A percentile compares a stretch with the other conserved stretches of the same genome.
phyloP scores from a whole-genome alignment of 805 yeast species.

The Metschnikowia sp. region DNA sequence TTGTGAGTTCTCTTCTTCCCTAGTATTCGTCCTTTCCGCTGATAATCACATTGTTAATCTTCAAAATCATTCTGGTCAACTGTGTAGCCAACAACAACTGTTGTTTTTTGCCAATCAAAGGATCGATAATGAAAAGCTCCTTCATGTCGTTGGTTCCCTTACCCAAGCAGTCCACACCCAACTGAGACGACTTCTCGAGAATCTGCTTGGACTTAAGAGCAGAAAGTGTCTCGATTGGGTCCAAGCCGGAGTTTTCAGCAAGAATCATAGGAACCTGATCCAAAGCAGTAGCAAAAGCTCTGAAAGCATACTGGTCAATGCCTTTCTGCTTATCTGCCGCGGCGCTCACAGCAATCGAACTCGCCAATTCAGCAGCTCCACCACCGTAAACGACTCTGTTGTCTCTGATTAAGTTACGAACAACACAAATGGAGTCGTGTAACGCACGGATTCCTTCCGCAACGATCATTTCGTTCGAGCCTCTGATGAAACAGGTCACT shows the following conservation, averaged over 20 bases:
- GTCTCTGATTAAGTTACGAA: conserved; percentile 89
- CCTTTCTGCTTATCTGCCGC: conserved; percentile 93
- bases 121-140: conserved; percentile 91
- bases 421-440: conserved; percentile 96
- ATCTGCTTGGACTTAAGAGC: conserved; percentile 81
- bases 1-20: conserved; percentile 1
- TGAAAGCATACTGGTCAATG: conserved; percentile 95
- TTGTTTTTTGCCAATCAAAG: conserved; percentile 95
- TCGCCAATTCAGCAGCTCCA: conserved; percentile 95
- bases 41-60: conserved; percentile 93
- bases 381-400: conserved; percentile 98
- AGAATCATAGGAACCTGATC: conserved; percentile 91
- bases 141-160: conserved; percentile 89
- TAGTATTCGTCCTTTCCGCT: conserved; percentile 77
- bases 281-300: conserved; percentile 88
- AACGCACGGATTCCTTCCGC: conserved; percentile 96
- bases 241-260: conserved; percentile 95
- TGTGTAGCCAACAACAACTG: conserved; percentile 95
- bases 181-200: conserved; percentile 59
- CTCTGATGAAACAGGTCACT: conserved; percentile 90
- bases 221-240: conserved; percentile 88
- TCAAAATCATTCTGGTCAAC: conserved; percentile 94
- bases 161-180: conserved; percentile 95
- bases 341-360: conserved; percentile 85
- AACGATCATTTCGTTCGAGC: conserved; percentile 95